Conservation (phyloP, 1,284 basidiomycete genomes). For the Boletus sp. region DNA sequence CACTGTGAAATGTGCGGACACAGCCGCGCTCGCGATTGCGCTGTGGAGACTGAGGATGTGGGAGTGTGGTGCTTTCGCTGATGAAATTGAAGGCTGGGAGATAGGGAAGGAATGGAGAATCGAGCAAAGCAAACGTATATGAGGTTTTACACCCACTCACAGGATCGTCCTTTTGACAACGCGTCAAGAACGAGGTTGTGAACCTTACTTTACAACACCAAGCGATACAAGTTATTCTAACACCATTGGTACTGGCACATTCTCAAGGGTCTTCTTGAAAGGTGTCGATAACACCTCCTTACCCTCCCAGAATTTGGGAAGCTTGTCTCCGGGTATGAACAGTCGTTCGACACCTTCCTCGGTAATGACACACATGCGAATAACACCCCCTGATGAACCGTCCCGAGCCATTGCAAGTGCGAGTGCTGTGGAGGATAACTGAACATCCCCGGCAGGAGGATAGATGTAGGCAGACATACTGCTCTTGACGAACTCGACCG, state of each 20-base stretch:
- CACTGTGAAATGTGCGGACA: slow-evolving; percentile 51
- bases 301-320: slow-evolving; percentile 86
- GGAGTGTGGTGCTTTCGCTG: slow-evolving; percentile 46
- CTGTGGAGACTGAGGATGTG: slow-evolving; percentile 75
- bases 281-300: slow-evolving; percentile 57
- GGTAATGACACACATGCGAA: slow-evolving; percentile 96
- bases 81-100: slow-evolving; percentile 30
- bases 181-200: not conserved
- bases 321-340: slow-evolving; percentile 91
- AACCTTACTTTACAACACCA: slow-evolving; percentile 2
- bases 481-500: slow-evolving; percentile 93
- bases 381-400: slow-evolving; percentile 95
- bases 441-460: not conserved
- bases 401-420: slow-evolving; percentile 96
- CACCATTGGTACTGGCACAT: slow-evolving; percentile 52
- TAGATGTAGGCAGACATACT: slow-evolving; percentile 52
- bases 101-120: slow-evolving; percentile 24
- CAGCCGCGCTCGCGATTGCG: slow-evolving; percentile 59
- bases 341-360: slow-evolving; percentile 87
- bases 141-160: not conserved
- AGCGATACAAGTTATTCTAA: slow-evolving; percentile 45
- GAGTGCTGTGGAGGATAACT: slow-evolving; percentile 57
- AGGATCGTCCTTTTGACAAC: not conserved
- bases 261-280: slow-evolving; percentile 34
- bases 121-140: slow-evolving; percentile 7